phyloP scores from a whole-genome alignment of 2,329 filamentous ascomycete species.

The Penicillium psychrosexuale region DNA sequence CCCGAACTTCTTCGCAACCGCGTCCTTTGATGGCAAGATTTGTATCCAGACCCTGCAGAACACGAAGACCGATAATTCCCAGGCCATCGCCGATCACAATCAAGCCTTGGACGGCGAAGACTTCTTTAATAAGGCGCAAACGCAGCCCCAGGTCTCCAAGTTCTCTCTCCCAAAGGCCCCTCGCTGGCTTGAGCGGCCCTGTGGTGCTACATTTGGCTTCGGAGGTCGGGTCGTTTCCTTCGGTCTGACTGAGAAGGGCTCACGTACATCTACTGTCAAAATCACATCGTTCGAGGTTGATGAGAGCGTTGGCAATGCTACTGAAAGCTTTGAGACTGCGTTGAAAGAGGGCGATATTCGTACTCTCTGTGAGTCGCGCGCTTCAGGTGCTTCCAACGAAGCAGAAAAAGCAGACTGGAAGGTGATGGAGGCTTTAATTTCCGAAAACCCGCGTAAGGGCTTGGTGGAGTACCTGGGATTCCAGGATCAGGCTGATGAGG shows the following conservation, averaged over 20 bases:
- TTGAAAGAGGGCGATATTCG: slow-evolving; percentile 73
- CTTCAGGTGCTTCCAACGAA: slow-evolving; percentile 71
- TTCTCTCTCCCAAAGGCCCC: slow-evolving; percentile 85
- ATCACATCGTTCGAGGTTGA: slow-evolving; percentile 90
- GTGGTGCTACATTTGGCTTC: slow-evolving; percentile 88
- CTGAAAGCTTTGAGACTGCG: slow-evolving; percentile 80
- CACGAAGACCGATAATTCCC: slow-evolving; percentile 69
- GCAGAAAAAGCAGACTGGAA: slow-evolving; percentile 96
- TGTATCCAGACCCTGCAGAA: slow-evolving; percentile 91
- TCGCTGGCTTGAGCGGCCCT: slow-evolving; percentile 82
- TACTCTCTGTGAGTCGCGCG: slow-evolving; percentile 75
- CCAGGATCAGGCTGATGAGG: slow-evolving; percentile 57
- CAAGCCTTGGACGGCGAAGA: slow-evolving; percentile 82
- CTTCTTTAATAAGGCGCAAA: slow-evolving; percentile 92
- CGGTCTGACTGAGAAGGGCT: slow-evolving; percentile 57
- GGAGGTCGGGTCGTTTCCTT: slow-evolving; percentile 88
- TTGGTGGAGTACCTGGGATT: slow-evolving; percentile 92
- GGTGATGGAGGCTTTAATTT: slow-evolving; percentile 83
- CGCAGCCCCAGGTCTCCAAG: slow-evolving; percentile 81
- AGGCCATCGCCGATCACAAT: slow-evolving; percentile 61
- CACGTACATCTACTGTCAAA: slow-evolving; percentile 70
- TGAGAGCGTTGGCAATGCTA: slow-evolving; percentile 75
- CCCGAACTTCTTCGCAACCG: slow-evolving; percentile 86
- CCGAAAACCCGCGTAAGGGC: slow-evolving; percentile 78
- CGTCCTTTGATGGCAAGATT: slow-evolving; percentile 96